Conservation (phyloP, 2,329 filamentous ascomycete species). For the Penicillium sp. region DNA sequence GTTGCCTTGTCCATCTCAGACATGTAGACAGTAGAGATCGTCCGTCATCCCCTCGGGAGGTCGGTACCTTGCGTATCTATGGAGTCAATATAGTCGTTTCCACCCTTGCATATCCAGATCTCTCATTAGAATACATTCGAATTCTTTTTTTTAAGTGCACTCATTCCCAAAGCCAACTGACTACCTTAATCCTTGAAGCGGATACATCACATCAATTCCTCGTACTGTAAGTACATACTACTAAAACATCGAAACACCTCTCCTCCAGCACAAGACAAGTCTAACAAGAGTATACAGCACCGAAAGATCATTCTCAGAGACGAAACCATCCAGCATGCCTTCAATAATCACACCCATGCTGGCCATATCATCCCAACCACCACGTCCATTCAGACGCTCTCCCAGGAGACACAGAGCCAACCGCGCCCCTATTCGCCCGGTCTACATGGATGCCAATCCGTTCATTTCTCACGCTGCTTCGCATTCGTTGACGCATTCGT, state of each 20-base stretch:
- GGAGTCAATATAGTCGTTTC: not conserved
- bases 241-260: too few species aligned
- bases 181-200: not conserved
- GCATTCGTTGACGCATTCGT: conserved; percentile 25
- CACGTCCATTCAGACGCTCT: conserved; percentile 3
- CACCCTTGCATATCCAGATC: conserved; percentile 4
- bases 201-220: not conserved
- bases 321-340: conserved; percentile 7
- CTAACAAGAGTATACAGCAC: not conserved
- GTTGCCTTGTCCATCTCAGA: not conserved
- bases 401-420: conserved; percentile 10
- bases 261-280: not conserved
- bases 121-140: too few species aligned
- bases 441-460: conserved; percentile 24
- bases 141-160: too few species aligned
- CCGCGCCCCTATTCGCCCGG: conserved; percentile 10
- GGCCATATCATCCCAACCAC: not conserved
- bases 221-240: too few species aligned
- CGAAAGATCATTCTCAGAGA: too few species aligned
- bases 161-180: too few species aligned
- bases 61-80: conserved; percentile 1
- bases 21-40: not conserved
- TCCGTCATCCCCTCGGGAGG: too few species aligned
- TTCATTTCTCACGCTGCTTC: conserved; percentile 18
- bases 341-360: not conserved